Conservation (phyloP, 1,284 basidiomycete species). For the Leccinum colubrinum region DNA sequence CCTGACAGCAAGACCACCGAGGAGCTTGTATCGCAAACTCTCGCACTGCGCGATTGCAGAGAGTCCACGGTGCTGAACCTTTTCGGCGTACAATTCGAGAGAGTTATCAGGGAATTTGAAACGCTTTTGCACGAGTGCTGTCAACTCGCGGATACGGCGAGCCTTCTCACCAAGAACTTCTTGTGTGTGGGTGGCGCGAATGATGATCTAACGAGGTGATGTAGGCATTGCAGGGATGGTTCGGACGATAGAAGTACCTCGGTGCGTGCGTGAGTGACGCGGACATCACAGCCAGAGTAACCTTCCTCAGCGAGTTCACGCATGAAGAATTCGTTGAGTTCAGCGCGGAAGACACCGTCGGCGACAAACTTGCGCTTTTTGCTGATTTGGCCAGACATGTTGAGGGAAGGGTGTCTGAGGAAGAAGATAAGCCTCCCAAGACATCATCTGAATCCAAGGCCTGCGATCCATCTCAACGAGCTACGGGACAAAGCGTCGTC, state of each 20-base stretch:
- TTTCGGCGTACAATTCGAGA: conserved; percentile 99
- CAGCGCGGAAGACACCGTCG: conserved; percentile 97
- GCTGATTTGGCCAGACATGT: conserved; percentile 85
- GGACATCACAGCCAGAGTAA: conserved; percentile 99
- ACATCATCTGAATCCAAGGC: conserved; percentile 19
- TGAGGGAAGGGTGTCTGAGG: conserved; percentile 25
- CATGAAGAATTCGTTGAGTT: conserved; percentile 98
- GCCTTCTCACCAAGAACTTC: conserved; percentile 99
- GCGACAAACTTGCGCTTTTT: conserved; percentile 99
- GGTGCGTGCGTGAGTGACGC: conserved; percentile 98
- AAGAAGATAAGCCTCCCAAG: conserved; percentile 19
- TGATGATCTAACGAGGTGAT: conserved; percentile 79
- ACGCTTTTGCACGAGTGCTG: conserved; percentile 97
- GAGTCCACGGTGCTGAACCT: conserved; percentile 98
- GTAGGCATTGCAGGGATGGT: conserved; percentile 3
- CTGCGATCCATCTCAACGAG: conserved; percentile 21
- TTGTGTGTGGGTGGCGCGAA: conserved; percentile 99
- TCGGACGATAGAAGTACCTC: conserved; percentile 55
- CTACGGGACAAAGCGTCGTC: background rate
- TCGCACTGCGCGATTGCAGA: conserved; percentile 99
- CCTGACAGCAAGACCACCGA: conserved; percentile 98
- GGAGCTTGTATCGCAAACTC: conserved; percentile 97
- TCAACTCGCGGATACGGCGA: conserved; percentile 98
- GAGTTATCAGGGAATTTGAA: conserved; percentile 99
- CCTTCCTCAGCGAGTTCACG: conserved; percentile 99